Evolutionary conservation across 1,284 basidiomycete genomes (phyloP).

Genomic region (Tylopilus sp.): DNA sequence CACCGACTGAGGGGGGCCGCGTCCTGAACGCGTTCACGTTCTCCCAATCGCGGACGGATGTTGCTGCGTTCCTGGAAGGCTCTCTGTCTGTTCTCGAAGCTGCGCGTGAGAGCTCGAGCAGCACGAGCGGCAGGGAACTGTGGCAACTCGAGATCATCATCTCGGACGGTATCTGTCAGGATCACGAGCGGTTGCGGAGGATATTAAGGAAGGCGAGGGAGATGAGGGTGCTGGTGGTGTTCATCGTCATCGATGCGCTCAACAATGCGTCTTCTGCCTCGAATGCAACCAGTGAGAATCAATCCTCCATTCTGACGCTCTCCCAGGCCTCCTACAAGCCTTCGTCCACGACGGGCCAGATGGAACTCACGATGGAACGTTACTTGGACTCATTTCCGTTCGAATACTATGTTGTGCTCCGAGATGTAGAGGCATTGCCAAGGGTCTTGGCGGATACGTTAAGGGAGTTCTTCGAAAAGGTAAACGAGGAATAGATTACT

Average conservation of each 20-base stretch:
- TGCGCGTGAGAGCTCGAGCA: slow-evolving; percentile 55
- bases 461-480: slow-evolving; percentile 85
- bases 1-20: slow-evolving; percentile 28
- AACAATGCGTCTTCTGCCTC: slow-evolving; percentile 39
- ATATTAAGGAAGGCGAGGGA: slow-evolving; percentile 85
- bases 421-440: slow-evolving; percentile 89
- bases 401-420: slow-evolving; percentile 93
- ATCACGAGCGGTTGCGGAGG: slow-evolving; percentile 82
- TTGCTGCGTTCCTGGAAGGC: slow-evolving; percentile 80
- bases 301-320: slow-evolving; percentile 89
- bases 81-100: slow-evolving; percentile 76
- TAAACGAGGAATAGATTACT: slow-evolving; percentile 50
- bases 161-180: slow-evolving; percentile 97
- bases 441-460: slow-evolving; percentile 90
- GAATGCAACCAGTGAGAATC: slow-evolving; percentile 23
- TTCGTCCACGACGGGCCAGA: slow-evolving; percentile 65
- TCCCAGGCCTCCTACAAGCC: slow-evolving; percentile 84
- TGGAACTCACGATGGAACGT: slow-evolving; percentile 87
- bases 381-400: slow-evolving; percentile 98
- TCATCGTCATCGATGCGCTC: slow-evolving; percentile 92
- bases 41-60: slow-evolving; percentile 88
- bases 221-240: slow-evolving; percentile 94
- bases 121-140: slow-evolving; percentile 67
- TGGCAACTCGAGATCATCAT: slow-evolving; percentile 99
- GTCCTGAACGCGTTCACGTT: slow-evolving; percentile 88